Evolutionary conservation across 2,329 filamentous ascomycete genomes (phyloP), one percentile per base, ranked within the genome.

Genomic region (Clonostachys byssicola): DNA sequence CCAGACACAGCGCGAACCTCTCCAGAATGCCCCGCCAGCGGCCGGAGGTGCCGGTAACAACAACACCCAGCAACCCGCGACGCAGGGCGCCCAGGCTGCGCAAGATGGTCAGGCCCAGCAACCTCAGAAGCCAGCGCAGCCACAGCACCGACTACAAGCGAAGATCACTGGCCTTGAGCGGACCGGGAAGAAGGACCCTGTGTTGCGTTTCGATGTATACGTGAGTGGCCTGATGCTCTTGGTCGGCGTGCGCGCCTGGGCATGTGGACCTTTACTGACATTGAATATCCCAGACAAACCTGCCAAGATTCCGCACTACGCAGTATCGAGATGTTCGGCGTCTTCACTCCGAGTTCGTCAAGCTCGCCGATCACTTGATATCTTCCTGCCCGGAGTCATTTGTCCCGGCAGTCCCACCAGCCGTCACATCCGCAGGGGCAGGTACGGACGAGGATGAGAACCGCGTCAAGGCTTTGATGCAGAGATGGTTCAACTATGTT

Each of bases 291-390:
- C 48, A 99, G 94, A 99, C 94, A 54, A 99, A 99, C 69, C 86
- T 99, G n/a, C 92, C 92, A 46, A 92, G 92, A 57, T 99, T 96
- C 68, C 84, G 94, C 58, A 99, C 94, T 1, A 99, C 94, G 6
- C 94, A 99, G 66, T 99, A 96, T 71, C 91, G 94, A 61, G 94
- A 99, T 68, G 91, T 99, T 55, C 88, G 94, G 57, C 89, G 94
- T 51, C 86, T 95, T 51, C 94, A 99, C 68, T 91, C 89, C 43
- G 94, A 99, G 64, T 99, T 99, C 60, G 79, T 89, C 54, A 99
- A 97, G 69, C 85, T 99, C n/a, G 90, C 88, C 47, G 89, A 96
- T 49, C 94, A 99, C 66, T 76, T 99, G 48, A 91, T 96, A 65
- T 96, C 92, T 20, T 92, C 92, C n/a, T 97, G 97, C 60, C 94